Conservation (phyloP, 257 asterid genomes). For the Solanum habrochaites region DNA sequence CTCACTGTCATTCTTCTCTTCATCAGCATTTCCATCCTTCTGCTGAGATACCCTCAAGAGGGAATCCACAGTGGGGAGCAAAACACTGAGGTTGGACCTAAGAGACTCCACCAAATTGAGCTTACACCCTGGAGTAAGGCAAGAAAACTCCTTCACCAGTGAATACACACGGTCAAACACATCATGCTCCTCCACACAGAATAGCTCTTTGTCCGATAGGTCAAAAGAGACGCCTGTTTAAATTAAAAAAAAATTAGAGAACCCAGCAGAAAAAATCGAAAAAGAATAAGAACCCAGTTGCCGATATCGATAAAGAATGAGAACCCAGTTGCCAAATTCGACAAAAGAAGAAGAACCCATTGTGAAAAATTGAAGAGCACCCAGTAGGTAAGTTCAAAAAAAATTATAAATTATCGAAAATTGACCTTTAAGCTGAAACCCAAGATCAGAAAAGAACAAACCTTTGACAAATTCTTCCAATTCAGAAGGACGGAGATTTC, state of each 20-base stretch:
- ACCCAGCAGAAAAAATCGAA: not conserved
- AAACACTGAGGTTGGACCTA: constrained; percentile 85
- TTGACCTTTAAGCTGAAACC: not conserved
- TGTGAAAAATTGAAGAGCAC: not conserved
- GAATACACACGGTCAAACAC: constrained; percentile 75
- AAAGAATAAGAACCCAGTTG: not conserved
- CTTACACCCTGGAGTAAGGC: constrained; percentile 49
- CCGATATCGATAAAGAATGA: not conserved
- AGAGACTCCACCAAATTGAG: constrained; percentile 71
- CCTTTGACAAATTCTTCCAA: constrained; percentile 93
- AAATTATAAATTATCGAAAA: not conserved
- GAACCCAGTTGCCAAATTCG: not conserved
- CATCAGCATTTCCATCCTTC: constrained; percentile 24
- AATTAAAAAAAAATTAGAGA: not conserved
- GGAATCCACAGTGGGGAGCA: constrained; percentile 76
- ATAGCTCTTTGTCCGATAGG: constrained; percentile 79
- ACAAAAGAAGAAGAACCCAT: not conserved
- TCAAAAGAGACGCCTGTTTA: constrained; percentile 66
- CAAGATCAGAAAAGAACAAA: constrained; percentile 7
- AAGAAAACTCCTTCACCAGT: constrained; percentile 60
- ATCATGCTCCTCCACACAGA: constrained; percentile 87
- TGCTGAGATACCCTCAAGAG: constrained; percentile 23
- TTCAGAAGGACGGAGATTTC: constrained; percentile 45
- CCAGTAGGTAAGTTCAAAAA: not conserved
- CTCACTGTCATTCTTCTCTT: constrained; percentile 24